phyloP scores from a whole-genome alignment of 305 asterid genomes.

The Fraxinus greggii region DNA sequence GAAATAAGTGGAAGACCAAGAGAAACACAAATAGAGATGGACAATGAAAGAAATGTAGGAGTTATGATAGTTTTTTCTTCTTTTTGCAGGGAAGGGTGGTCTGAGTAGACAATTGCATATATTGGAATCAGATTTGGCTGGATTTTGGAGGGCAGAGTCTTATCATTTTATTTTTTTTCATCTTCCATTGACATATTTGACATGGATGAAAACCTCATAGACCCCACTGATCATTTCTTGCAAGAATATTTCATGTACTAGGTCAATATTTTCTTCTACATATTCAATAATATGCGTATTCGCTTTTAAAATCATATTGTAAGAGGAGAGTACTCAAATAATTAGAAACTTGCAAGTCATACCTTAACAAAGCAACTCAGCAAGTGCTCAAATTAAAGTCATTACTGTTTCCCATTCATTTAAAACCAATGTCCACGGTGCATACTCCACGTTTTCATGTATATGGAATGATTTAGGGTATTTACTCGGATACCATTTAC shows the following conservation, averaged over 20 bases:
- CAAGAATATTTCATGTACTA: constrained; percentile 3
- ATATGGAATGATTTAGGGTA: background rate
- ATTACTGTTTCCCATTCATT: background rate
- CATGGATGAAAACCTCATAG: constrained; percentile 34
- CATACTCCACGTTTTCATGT: background rate
- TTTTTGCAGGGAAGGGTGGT: constrained; percentile 36
- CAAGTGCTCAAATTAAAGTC: background rate
- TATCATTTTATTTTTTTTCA: constrained; percentile 8
- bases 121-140: constrained; percentile 34
- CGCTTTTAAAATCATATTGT: background rate
- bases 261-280: background rate
- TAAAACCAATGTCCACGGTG: background rate
- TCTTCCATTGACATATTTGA: constrained; percentile 17
- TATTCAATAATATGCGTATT: background rate
- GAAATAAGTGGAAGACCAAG: constrained; percentile 37
- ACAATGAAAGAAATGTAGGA: constrained; percentile 11
- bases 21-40: background rate
- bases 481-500: background rate
- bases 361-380: background rate
- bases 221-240: constrained; percentile 26
- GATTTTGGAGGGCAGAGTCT: constrained; percentile 18
- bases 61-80: constrained; percentile 28
- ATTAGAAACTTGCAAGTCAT: background rate
- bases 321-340: background rate
- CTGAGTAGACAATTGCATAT: constrained; percentile 28